Conservation (phyloP, 1,284 basidiomycete genomes). For the Ganoderma boninense region DNA sequence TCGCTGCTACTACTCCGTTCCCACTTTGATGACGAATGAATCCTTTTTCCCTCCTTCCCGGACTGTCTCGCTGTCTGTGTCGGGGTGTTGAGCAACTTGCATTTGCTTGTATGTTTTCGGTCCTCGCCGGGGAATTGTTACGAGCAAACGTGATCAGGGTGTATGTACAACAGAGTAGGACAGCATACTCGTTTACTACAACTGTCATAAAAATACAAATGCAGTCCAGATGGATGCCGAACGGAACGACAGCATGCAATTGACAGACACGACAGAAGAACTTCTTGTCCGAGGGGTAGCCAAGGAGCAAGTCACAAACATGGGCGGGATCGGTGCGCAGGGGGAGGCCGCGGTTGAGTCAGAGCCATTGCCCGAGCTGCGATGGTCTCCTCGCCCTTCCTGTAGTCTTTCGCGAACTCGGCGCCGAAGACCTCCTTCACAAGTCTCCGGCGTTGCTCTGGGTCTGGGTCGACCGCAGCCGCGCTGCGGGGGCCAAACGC, state of each 20-base stretch:
- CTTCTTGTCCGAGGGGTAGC: not conserved
- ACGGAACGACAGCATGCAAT: no score
- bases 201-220: not conserved
- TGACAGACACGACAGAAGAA: no score
- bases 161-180: not conserved
- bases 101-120: no score
- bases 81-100: no score
- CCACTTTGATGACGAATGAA: not conserved
- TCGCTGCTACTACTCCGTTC: not conserved
- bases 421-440: not conserved
- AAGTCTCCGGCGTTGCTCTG: not conserved
- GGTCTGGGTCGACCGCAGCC: not conserved
- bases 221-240: not conserved
- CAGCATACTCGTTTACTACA: not conserved
- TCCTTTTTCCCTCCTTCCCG: not conserved
- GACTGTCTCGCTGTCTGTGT: no score
- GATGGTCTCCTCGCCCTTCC: constrained; percentile 16
- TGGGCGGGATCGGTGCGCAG: not conserved
- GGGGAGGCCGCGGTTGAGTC: not conserved
- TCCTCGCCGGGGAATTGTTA: not conserved
- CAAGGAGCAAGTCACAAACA: not conserved
- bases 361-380: not conserved
- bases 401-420: constrained; percentile 4
- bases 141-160: not conserved
- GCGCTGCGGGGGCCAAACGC: not conserved